A percentile compares a stretch with the other conserved stretches of the same genome.
Evolutionary conservation across 73 alveolate species (phyloP).

Genomic region (Paramecium bursaria): DNA sequence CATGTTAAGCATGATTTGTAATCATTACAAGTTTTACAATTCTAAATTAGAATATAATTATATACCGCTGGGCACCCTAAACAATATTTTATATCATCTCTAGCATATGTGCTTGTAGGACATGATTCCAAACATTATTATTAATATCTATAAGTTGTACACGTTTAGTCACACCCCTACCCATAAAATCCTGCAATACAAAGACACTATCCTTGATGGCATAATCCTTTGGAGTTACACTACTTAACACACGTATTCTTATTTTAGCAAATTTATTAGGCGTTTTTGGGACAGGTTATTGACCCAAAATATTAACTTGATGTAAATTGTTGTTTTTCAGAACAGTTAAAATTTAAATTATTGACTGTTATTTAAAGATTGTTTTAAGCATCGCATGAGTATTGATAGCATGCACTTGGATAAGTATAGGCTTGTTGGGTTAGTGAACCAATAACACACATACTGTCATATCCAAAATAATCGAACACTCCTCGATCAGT

Average conservation of each 20-base stretch:
- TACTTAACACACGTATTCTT: neutral
- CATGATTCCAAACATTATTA: slow-evolving; percentile 12
- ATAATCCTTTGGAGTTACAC: slow-evolving; percentile 36
- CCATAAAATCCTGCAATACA: slow-evolving; percentile 44
- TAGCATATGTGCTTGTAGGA: slow-evolving; percentile 8
- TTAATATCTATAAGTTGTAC: slow-evolving; percentile 30
- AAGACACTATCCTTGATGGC: slow-evolving; percentile 33
- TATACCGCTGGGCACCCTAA: slow-evolving; percentile 27
- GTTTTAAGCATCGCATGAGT: neutral
- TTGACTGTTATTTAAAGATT: neutral
- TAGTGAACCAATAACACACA: slow-evolving; percentile 17
- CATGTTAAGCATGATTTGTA: too few relatives aligned
- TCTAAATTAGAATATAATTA: too few relatives aligned
- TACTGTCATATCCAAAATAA: slow-evolving; percentile 57
- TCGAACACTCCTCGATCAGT: neutral
- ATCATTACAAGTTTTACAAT: too few relatives aligned
- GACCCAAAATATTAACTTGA: neutral
- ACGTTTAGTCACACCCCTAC: slow-evolving; percentile 4
- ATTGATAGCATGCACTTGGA: neutral
- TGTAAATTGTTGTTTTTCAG: neutral
- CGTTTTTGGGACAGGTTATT: slow-evolving; percentile 18
- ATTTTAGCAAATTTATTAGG: neutral
- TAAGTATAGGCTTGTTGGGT: neutral
- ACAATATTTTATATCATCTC: neutral
- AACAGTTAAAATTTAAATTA: neutral